These are phyloP conservation scores for Nicotiana paniculata DNA, from an alignment of 257 asterid genomes.

Conservation along the genomic window DNA sequence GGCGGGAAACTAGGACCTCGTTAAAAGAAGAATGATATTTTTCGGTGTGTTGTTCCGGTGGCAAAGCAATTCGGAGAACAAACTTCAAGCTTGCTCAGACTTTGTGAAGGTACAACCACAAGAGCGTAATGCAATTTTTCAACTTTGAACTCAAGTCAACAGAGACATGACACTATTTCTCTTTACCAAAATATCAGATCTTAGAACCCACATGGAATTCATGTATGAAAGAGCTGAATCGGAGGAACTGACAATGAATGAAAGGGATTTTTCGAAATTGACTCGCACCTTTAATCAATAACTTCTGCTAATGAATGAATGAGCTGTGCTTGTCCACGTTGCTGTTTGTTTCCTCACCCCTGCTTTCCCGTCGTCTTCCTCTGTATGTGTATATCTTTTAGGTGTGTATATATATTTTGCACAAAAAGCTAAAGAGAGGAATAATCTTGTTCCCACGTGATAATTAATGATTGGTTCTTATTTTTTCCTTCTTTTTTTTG, in stretches of 20 bases:
- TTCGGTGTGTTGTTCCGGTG: no score
- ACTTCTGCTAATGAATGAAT: not conserved
- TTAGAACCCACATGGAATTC: slow-evolving; percentile 2
- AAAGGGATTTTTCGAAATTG: not conserved
- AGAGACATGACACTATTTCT: not conserved
- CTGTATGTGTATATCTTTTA: no score
- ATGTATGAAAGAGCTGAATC: slow-evolving; percentile 15
- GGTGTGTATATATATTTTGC: no score
- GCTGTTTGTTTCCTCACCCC: no score
- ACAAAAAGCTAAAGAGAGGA: no score
- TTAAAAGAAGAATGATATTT: no score
- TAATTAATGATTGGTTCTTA: no score
- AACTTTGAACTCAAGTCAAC: not conserved
- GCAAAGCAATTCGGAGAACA: no score
- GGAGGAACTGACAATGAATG: not conserved
- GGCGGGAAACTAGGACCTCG: no score
- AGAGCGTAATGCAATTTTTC: slow-evolving; percentile 73
- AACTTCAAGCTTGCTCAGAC: not conserved
- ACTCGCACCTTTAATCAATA: not conserved
- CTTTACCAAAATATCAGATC: slow-evolving; percentile 17
- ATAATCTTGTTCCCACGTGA: no score
- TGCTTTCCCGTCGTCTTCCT: no score
- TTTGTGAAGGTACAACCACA: slow-evolving; percentile 71
- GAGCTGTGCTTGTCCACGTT: not conserved
- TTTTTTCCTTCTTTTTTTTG: no score